Evolutionary conservation across 2,329 filamentous ascomycete species (phyloP), one percentile per base, ranked within the genome.

Genomic region (Fusarium lateritium): DNA sequence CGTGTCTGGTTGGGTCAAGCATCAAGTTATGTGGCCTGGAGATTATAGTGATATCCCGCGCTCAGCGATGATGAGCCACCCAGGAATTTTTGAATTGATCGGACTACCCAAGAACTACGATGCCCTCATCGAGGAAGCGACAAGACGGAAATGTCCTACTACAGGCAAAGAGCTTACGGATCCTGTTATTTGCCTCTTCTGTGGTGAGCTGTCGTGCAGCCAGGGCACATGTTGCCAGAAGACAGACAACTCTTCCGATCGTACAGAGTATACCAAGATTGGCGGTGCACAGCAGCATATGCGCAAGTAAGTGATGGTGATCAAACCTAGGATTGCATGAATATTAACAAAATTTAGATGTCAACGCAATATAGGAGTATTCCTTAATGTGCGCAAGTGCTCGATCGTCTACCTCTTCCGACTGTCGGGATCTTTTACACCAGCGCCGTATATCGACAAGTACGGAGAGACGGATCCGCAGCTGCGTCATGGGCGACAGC

Each of bases 321-420:
- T 10, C 17, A 21, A 24, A n/a, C 11, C 6, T 44, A 21, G 26
- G 39, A 38, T 28, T 39, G 21, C 13, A 58, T 51, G 19, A 17
- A 55, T 69, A n/a, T 47, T 67, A 40, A 67, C 46, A 38, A 24
- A 19, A n/a, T n/a, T 66, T 69, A 97, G 93, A 74, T 98, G 95
- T 79, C 94, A 96, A 76, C 89, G 90, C 66, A 94, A 94, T 73
- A 90, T 97, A 47, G 96, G 96, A n/a, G 84, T 98, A 34, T 98
- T 97, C 82, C 91, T 99, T 79, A 97, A 97, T 79, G 95, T 99
- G 73, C 92, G 96, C 71, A 98, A 98, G 83, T 98, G 97, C 82
- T 93, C 92, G 72, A 90, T 97, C 40, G 89, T 97, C 63, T 97
- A 97, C 79, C 84, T 97, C 56, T 94, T 97, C 81, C 89, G 91